Conservation (phyloP, 2,329 filamentous ascomycete species). For the Claviceps fusiformis region DNA sequence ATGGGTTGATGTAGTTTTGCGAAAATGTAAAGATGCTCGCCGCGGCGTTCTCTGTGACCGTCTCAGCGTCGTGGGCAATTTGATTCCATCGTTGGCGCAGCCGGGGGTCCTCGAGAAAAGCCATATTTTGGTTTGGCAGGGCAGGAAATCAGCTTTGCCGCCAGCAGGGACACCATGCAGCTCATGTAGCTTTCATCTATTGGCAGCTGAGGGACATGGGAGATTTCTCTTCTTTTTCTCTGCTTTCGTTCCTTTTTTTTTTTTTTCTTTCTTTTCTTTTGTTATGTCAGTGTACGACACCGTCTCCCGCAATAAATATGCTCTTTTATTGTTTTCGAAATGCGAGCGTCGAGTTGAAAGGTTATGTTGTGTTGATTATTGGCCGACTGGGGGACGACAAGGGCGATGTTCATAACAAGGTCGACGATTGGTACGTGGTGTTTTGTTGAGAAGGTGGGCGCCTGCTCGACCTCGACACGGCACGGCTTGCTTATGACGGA, state of each 20-base stretch:
- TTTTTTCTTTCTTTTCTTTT: neutral
- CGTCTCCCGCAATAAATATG: neutral
- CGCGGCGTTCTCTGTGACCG: constrained; percentile 82
- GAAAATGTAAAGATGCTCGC: constrained; percentile 81
- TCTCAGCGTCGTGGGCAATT: constrained; percentile 78
- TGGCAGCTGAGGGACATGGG: neutral
- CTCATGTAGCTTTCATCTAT: neutral
- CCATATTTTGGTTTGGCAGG: constrained; percentile 25
- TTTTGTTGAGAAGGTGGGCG: neutral
- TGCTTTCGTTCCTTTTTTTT: neutral
- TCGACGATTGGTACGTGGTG: neutral
- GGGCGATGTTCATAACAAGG: neutral
- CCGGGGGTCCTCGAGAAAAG: constrained; percentile 66
- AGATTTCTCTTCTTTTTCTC: no score
- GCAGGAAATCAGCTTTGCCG: constrained; percentile 7
- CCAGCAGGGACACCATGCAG: neutral
- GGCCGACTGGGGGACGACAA: neutral
- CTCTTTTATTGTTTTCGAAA: neutral
- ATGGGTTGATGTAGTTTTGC: constrained; percentile 74
- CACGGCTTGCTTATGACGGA: neutral
- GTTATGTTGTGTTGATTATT: neutral
- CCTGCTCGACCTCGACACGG: neutral
- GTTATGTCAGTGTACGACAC: neutral
- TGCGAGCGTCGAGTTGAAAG: neutral
- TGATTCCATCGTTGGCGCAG: constrained; percentile 90